Evolutionary conservation across 2,329 filamentous ascomycete genomes (phyloP).

Genomic region (Pseudogymnoascus sp.): DNA sequence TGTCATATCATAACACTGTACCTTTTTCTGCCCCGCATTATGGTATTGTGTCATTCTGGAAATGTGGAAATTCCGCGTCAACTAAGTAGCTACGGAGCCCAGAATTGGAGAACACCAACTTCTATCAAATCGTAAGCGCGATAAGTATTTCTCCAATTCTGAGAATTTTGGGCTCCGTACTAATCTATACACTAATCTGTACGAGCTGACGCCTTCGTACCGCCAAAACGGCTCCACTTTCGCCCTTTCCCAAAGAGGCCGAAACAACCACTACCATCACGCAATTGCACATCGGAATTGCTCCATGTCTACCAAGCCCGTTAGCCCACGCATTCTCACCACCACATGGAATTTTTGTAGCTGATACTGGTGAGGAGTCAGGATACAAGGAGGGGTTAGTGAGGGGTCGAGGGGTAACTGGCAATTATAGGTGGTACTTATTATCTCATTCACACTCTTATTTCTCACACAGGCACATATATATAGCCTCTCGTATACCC

Average conservation of each 20-base stretch:
- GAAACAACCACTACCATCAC: not conserved
- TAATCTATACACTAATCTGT: not conserved
- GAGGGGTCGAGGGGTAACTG: not conserved
- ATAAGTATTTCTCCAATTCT: not conserved
- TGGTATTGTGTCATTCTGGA: not conserved
- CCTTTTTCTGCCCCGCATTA: not conserved
- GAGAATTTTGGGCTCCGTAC: not conserved
- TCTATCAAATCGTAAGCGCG: too few relatives aligned
- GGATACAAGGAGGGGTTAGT: not conserved
- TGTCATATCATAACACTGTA: too few relatives aligned
- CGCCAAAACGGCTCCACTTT: not conserved
- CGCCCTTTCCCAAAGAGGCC: not conserved
- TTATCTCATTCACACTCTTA: not conserved
- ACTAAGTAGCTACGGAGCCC: not conserved
- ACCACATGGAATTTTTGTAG: not conserved
- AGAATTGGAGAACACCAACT: not conserved
- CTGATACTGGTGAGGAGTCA: not conserved
- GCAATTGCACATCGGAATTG: slow-evolving; percentile 1
- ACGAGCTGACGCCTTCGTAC: not conserved
- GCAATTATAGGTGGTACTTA: not conserved
- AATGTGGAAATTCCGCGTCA: not conserved
- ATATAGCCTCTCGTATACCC: not conserved
- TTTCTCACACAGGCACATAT: not conserved
- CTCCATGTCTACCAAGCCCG: not conserved
- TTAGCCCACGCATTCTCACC: not conserved